A percentile compares a stretch with the other conserved stretches of the same genome.
phyloP scores from a whole-genome alignment of 306 rosid genomes.

The Vigna angularis region DNA sequence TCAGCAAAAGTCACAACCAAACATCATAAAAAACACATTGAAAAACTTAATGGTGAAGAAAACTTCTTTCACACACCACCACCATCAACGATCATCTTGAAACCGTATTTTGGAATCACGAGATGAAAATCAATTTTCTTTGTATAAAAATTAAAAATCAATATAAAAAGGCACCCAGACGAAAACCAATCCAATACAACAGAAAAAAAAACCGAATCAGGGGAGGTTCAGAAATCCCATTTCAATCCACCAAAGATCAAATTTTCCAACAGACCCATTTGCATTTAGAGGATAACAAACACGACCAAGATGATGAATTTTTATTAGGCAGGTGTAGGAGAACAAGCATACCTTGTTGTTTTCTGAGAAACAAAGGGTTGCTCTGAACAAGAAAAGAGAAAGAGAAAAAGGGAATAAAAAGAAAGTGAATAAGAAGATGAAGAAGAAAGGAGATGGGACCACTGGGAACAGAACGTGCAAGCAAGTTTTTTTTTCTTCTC shows the following conservation, averaged over 20 bases:
- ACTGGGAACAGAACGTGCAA: slow-evolving; percentile 52
- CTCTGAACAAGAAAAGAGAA: slow-evolving; percentile 39
- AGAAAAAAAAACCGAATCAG: slow-evolving; percentile 36
- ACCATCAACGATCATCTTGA: slow-evolving; percentile 19
- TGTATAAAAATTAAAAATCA: background rate
- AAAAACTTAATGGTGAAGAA: slow-evolving; percentile 44
- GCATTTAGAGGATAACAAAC: slow-evolving; percentile 30
- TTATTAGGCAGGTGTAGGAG: slow-evolving; percentile 12
- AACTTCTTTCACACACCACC: slow-evolving; percentile 17
- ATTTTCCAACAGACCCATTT: slow-evolving; percentile 49
- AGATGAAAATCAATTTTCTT: background rate
- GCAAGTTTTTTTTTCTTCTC: slow-evolving; percentile 53
- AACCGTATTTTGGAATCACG: slow-evolving; percentile 31
- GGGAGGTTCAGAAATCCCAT: slow-evolving; percentile 40
- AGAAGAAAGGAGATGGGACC: slow-evolving; percentile 32
- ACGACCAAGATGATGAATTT: slow-evolving; percentile 47
- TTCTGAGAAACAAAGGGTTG: slow-evolving; percentile 33
- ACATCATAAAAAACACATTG: slow-evolving; percentile 27
- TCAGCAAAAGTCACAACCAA: slow-evolving; percentile 39
- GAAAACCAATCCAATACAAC: slow-evolving; percentile 41
- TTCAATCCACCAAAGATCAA: slow-evolving; percentile 50
- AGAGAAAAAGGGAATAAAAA: slow-evolving; percentile 6
- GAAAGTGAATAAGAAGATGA: slow-evolving; percentile 22
- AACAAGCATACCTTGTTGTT: slow-evolving; percentile 42
- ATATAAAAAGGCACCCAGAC: slow-evolving; percentile 35